Evolutionary conservation across 495 filamentous ascomycete species (phyloP), one percentile per base, ranked within the genome.

Genomic region (Hypoxylon perforatum): DNA sequence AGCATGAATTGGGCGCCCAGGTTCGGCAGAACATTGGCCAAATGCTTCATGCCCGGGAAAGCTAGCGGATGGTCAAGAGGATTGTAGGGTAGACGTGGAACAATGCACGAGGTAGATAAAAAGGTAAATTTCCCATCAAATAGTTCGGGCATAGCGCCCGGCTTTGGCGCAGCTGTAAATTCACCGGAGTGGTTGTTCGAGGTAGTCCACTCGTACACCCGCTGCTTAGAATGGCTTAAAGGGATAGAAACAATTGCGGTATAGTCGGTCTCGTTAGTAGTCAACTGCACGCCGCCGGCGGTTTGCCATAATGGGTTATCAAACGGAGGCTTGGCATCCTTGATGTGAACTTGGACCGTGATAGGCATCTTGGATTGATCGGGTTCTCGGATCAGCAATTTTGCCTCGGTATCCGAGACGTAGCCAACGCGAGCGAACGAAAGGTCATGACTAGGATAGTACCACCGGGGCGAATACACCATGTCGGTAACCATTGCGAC

Each of bases 81-180:
- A 54, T 84, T 90, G 76, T 99, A 99, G 0, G 95, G 95, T 57
- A 98, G 91, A 22, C 91, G 88, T 4, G 91, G 87, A 72, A 97
- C 94, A 71, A 99, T 88, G 76, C 95, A 99, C 59, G 91, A 95
- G 4, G 91, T 92, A 4, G 94, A 93, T 3, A 98, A 75, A 74
- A 99, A 99, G 4, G 91, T 94, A 55, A 97, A 93, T 38, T 83
- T 83, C 5, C 83, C 84, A 44, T 83, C 84, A 33, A 81, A 83
- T 15, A 82, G 80, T n/a, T 84, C 82, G 0, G 82, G 71, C 1
- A 86, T 84, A 5, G 82, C 71, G 1, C 92, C 92, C 70, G 81
- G 76, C 5, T 77, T 80, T 4, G 84, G 80, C 23, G 94, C 91
- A 0, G 91, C 84, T 0, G 91, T 97, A 41, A 85, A 86, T 57